Base-by-base conservation (phyloP, 2,329 filamentous ascomycete species). In the Lecanoromycetidae sp. region DNA sequence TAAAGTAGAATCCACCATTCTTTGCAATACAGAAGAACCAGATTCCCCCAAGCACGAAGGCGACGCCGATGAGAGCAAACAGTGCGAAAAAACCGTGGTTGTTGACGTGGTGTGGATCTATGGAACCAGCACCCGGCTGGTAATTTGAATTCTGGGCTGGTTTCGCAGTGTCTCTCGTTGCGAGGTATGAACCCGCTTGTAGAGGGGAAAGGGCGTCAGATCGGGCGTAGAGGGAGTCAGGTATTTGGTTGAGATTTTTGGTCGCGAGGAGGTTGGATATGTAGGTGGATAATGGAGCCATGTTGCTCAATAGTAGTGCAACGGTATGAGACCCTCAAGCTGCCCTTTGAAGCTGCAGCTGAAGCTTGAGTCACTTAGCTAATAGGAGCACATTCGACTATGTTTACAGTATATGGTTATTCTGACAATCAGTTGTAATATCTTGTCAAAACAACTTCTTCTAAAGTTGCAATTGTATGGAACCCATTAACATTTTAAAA, bases 21-120 rank as follows among this genome's bases (percentile, higher is more conserved):
- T 84, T 90, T 48, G 90, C 90, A 84, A 86, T 93, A 74, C 94
- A 94, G 75, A 98, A 96, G 75, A 98, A 95, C 88, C 91, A 98
- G 60, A 96, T 87, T 20, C 74, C 77, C 0, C 72, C 76, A 3
- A 84, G 50, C 20, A 91, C 83, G 60, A 96, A 83, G 26, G 69
- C 77, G 0, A 80, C 79, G 27, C 85, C 87, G 44, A 96, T 78
- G 15, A 95, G 63, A 9, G 84, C 90, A 61, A 96, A 94, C 1
- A 96, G 70, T 0, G 82, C 81, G 60, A 96, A 84, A 57, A 94
- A 79, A 49, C 79, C 84, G 44, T 66, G 62, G 63, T 69, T 71
- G 49, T 71, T 70, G 53, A 71, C 69, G 37, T 57, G 56, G 12
- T 56, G 52, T 0, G 69, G 68, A 46, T 63, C 53, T 10, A 71